Evolutionary conservation across 1,284 basidiomycete species (phyloP).

Genomic region (Cutaneotrichosporon sp.): DNA sequence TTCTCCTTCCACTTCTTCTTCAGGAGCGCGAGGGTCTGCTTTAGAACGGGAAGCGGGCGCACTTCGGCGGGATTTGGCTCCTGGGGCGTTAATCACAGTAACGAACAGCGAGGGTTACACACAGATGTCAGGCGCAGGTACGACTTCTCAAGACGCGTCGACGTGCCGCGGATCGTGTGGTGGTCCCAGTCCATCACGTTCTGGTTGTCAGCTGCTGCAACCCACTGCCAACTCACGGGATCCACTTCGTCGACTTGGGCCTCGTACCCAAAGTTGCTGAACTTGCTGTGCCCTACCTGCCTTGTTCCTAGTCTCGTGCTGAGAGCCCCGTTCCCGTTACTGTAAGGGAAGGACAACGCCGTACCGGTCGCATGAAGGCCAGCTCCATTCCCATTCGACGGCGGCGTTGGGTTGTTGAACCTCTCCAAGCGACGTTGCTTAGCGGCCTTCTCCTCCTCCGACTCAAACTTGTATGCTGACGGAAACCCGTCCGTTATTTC

Average conservation of each 20-base stretch:
- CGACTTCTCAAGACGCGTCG: constrained; percentile 85
- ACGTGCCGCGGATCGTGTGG: constrained; percentile 90
- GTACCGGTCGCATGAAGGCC: constrained; percentile 11
- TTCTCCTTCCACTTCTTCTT: constrained; percentile 87
- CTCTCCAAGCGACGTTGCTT: constrained; percentile 43
- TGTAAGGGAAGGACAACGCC: constrained; percentile 35
- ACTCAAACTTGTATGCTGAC: constrained; percentile 28
- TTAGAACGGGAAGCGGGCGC: constrained; percentile 79
- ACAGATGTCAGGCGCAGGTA: constrained; percentile 93
- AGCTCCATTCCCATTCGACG: constrained; percentile 14
- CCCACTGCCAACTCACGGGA: constrained; percentile 46
- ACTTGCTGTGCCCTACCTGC: constrained; percentile 43
- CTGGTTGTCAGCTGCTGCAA: constrained; percentile 53
- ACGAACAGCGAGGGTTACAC: constrained; percentile 39
- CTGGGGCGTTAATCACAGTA: constrained; percentile 52
- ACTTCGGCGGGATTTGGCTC: constrained; percentile 94
- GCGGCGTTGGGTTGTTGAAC: constrained; percentile 30
- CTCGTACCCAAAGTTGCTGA: constrained; percentile 43
- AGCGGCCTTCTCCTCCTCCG: constrained; percentile 41
- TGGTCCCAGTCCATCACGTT: constrained; percentile 97
- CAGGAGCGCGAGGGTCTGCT: constrained; percentile 80
- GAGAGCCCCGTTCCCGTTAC: constrained; percentile 14
- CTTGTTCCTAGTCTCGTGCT: constrained; percentile 15
- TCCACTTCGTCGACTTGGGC: constrained; percentile 50
- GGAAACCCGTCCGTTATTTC: constrained; percentile 17